These are phyloP conservation scores for Cryptococcus hybrid DNA, from an alignment of 1,284 basidiomycete genomes.

Conservation along the genomic window DNA sequence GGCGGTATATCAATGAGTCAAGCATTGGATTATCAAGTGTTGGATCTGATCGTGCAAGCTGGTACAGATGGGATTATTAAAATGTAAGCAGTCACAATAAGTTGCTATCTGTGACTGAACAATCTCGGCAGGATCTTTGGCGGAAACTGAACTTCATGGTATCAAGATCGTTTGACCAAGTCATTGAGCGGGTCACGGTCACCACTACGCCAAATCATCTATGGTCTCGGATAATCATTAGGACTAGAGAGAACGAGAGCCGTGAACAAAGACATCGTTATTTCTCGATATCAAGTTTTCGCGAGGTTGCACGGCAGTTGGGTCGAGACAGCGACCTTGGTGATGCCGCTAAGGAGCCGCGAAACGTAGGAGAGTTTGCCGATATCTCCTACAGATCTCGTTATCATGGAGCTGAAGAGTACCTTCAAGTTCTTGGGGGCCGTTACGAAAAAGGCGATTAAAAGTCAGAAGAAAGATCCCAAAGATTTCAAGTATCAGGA, in stretches of 20 bases:
- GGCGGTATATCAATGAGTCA: constrained; percentile 10
- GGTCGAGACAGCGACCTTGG: constrained; percentile 2
- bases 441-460: too few species aligned
- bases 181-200: constrained; percentile 27
- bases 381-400: too few species aligned
- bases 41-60: constrained; percentile 13
- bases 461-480: too few species aligned
- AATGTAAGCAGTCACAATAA: constrained; percentile 15
- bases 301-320: constrained; percentile 8
- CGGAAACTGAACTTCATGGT: constrained; percentile 15
- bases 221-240: constrained; percentile 16
- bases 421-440: too few species aligned
- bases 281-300: constrained; percentile 25
- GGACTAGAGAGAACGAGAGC: constrained; percentile 31
- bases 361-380: too few species aligned
- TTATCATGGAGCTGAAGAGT: too few species aligned
- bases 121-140: constrained; percentile 6
- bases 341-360: too few species aligned
- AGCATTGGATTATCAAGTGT: constrained; percentile 25
- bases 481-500: neutral
- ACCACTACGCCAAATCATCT: constrained; percentile 29
- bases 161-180: constrained; percentile 36
- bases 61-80: constrained; percentile 21
- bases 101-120: neutral
- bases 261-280: constrained; percentile 36